A percentile compares a stretch with the other conserved stretches of the same genome.
These are phyloP conservation scores for Quercus phellos DNA, from an alignment of 331 rosid species.

Conservation along the genomic window DNA sequence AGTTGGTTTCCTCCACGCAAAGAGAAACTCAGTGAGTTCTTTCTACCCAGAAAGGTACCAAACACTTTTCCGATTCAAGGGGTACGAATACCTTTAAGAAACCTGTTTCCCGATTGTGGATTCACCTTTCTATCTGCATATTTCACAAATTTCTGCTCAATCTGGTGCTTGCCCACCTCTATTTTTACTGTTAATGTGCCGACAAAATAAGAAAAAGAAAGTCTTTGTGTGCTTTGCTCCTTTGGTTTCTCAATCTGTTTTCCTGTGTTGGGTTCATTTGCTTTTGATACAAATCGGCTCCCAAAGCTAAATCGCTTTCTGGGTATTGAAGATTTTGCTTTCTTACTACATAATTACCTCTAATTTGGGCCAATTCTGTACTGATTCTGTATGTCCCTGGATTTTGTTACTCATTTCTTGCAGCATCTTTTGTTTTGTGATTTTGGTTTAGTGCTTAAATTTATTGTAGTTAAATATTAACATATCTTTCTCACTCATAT, in stretches of 20 bases:
- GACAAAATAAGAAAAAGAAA: constrained; percentile 11
- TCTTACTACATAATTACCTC: not conserved
- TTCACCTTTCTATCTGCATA: not conserved
- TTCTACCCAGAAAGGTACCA: constrained; percentile 28
- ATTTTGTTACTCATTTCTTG: constrained; percentile 18
- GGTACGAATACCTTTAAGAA: not conserved
- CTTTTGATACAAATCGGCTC: constrained; percentile 32
- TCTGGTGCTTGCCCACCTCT: constrained; percentile 14
- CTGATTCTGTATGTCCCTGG: not conserved
- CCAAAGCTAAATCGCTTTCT: constrained; percentile 25
- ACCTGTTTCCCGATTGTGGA: constrained; percentile 8
- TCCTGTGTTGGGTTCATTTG: constrained; percentile 20
- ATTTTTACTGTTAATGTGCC: constrained; percentile 21
- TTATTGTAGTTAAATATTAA: not conserved
- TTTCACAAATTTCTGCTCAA: not conserved
- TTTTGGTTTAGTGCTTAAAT: constrained; percentile 7
- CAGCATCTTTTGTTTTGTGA: constrained; percentile 5
- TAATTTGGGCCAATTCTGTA: constrained; percentile 5
- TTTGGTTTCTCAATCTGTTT: constrained; percentile 11
- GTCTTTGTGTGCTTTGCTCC: constrained; percentile 12
- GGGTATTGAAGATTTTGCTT: constrained; percentile 21
- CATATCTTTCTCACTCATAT: not conserved
- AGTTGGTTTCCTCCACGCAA: constrained; percentile 49
- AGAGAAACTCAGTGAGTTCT: constrained; percentile 18
- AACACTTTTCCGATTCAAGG: constrained; percentile 20